These are phyloP conservation scores for Tarenaya hassleriana DNA, from an alignment of 345 rosid genomes.

Conservation along the genomic window DNA sequence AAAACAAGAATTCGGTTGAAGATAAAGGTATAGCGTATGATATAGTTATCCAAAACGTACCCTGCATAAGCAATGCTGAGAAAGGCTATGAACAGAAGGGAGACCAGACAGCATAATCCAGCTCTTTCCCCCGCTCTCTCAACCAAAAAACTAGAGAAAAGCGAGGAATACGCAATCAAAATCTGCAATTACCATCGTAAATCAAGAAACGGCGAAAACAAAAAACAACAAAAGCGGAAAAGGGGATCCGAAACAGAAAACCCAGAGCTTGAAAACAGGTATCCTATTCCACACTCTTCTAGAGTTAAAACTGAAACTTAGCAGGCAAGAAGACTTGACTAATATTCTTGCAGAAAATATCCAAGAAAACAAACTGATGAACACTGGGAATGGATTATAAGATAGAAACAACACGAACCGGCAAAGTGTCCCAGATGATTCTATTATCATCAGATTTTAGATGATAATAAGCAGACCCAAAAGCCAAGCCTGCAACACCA, in stretches of 20 bases:
- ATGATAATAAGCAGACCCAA: constrained; percentile 86
- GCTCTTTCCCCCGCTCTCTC: constrained; percentile 68
- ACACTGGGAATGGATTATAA: constrained; percentile 8
- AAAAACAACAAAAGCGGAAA: neutral
- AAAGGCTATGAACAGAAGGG: constrained; percentile 42
- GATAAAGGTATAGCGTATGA: constrained; percentile 4
- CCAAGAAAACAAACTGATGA: neutral
- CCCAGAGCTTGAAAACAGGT: too few species aligned
- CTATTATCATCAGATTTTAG: constrained; percentile 71
- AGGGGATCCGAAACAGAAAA: too few species aligned
- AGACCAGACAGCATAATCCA: constrained; percentile 52
- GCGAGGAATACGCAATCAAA: constrained; percentile 77
- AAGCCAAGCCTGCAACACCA: constrained; percentile 57
- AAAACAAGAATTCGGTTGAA: too few species aligned
- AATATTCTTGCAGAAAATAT: neutral
- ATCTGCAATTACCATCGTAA: constrained; percentile 46
- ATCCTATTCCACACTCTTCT: too few species aligned
- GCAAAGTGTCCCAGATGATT: constrained; percentile 67
- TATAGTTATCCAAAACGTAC: constrained; percentile 32
- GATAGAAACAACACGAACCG: constrained; percentile 44
- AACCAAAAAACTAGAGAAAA: constrained; percentile 73
- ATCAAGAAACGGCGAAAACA: constrained; percentile 14
- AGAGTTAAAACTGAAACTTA: too few species aligned
- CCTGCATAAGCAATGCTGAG: constrained; percentile 60
- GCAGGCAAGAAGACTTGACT: neutral